Base-by-base conservation (phyloP, 2,329 filamentous ascomycete genomes). In the Albophoma yamanashiensis region DNA sequence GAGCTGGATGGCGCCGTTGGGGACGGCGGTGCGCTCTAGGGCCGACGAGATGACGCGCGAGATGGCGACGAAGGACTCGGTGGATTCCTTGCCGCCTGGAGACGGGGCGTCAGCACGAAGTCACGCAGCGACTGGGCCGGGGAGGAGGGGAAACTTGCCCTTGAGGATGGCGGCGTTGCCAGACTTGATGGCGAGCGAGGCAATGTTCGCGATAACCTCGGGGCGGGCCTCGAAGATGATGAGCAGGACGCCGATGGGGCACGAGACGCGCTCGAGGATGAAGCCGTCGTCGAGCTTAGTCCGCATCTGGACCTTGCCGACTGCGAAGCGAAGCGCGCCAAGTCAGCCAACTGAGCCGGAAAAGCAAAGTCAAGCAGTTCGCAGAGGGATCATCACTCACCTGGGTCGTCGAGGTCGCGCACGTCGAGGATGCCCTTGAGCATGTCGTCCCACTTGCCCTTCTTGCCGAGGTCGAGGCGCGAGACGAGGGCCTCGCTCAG, bases 221-320 rank as follows among this genome's bases (percentile, higher is more conserved):
- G 94, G 94, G 9, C 94, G 89, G 42, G 94, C 94, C 77, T 99
- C 94, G 71, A 99, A 99, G 70, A 99, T 97, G 75, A 99, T 94
- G 66, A 99, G 83, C 50, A 99, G 84, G n/a, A 97, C 92, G 62
- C 94, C 94, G 67, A 99, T 97, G 7, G 94, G 94, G 71, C 91
- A 96, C 47, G 91, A 92, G 55, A 96, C 89, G 63, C 92, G 87
- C 71, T 96, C 91, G 62, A 99, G 82, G 58, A 88, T 82, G 58
- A 99, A 82, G 58, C 87, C 89, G 66, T 97, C 89, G 73, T 97
- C 94, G 14, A 99, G 82, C 60, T 87, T 83, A 53, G 92, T 97
- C 63, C 89, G 86, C 69, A 96, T 79, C 47, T 91, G 92, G 59
- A 94, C 81, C 70, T 88, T 89, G 68, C 93, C 93, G 68, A 97